These are phyloP conservation scores for Stachybotrys echinatus DNA, from an alignment of 2,329 filamentous ascomycete genomes.

Conservation along the genomic window DNA sequence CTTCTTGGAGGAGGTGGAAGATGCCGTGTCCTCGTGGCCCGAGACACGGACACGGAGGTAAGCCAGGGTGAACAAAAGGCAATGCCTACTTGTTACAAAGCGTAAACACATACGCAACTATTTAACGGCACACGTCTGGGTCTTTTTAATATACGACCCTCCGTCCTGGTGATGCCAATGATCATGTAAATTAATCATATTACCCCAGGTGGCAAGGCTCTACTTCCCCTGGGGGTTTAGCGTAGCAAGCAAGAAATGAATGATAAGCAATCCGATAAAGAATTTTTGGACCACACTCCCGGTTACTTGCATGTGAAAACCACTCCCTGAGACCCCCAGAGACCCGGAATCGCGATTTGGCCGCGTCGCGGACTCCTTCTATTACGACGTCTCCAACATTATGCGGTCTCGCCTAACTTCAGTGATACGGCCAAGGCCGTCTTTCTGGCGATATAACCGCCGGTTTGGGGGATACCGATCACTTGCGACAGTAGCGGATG, in stretches of 20 bases:
- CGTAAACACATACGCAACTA: no score
- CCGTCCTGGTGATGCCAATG: no score
- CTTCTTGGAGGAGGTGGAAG: conserved; percentile 88
- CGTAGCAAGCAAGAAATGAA: neutral
- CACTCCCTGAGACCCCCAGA: neutral
- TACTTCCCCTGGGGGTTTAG: no score
- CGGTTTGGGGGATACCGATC: neutral
- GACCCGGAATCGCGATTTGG: no score
- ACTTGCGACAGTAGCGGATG: neutral
- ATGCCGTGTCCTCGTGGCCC: conserved; percentile 82
- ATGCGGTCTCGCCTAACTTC: neutral
- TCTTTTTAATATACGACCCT: no score
- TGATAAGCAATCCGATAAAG: neutral
- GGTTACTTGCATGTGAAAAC: neutral
- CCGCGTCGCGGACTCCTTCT: no score
- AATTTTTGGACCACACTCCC: neutral
- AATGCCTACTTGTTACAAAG: no score
- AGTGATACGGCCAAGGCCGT: neutral
- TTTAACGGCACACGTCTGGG: no score
- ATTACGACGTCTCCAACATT: neutral
- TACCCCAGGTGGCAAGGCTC: no score
- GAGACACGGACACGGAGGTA: conserved; percentile 41
- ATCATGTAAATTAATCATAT: no score
- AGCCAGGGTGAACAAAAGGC: no score
- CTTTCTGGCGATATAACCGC: neutral